phyloP scores from a whole-genome alignment of 345 rosid genomes.

The Bruguiera parviflora region DNA sequence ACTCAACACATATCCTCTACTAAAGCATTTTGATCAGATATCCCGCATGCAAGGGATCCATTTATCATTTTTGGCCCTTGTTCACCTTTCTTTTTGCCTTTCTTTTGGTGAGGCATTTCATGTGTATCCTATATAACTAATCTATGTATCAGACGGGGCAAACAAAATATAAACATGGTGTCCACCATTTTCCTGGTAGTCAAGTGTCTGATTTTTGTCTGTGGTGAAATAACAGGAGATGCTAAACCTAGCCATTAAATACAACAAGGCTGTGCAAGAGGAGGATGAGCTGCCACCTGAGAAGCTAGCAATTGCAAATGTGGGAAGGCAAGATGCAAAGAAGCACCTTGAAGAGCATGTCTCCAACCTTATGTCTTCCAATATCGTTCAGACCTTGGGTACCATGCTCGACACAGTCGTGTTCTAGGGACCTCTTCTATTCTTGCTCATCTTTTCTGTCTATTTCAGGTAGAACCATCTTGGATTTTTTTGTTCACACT shows the following conservation, averaged over 20 bases:
- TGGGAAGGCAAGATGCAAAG: constrained; percentile 98
- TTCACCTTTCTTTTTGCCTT: no score
- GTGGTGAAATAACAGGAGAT: constrained; percentile 64
- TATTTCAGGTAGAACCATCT: background rate
- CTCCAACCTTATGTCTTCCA: constrained; percentile 95
- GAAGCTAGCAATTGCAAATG: constrained; percentile 88
- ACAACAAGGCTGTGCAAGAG: constrained; percentile 97
- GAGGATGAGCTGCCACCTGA: constrained; percentile 95
- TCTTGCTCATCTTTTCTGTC: background rate
- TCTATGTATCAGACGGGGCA: background rate
- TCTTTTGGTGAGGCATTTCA: no score
- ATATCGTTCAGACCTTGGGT: constrained; percentile 94
- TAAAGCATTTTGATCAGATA: no score
- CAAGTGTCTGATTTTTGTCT: constrained; percentile 2
- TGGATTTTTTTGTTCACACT: background rate
- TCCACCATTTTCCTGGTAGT: background rate
- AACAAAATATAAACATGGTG: background rate
- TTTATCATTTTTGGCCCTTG: no score
- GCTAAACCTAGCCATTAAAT: constrained; percentile 72
- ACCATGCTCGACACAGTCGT: constrained; percentile 98
- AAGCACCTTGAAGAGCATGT: constrained; percentile 97
- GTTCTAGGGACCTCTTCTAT: constrained; percentile 35
- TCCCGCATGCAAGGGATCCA: no score
- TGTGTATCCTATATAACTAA: no score
- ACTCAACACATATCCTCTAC: no score